Percentiles rank a stretch among this genome's conserved stretches.
These are phyloP conservation scores for Botrytis deweyae DNA, from an alignment of 2,329 filamentous ascomycete species.

Conservation along the genomic window DNA sequence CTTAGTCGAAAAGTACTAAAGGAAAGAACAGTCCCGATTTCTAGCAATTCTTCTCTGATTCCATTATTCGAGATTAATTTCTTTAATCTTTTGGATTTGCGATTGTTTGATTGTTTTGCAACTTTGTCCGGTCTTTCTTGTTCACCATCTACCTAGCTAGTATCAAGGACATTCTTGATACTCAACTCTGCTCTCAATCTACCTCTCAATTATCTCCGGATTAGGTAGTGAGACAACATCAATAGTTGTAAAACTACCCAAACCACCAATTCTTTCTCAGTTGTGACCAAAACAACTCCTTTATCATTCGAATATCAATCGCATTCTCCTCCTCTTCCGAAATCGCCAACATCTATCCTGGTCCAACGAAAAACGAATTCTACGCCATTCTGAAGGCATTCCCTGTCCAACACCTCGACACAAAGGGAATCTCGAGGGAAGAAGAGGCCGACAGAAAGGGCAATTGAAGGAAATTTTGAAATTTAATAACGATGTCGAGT, in stretches of 20 bases:
- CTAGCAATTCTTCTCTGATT: background rate
- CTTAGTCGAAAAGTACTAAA: conserved; percentile 19
- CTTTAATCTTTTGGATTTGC: background rate
- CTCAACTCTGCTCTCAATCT: background rate
- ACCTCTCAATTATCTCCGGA: background rate
- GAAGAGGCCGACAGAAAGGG: background rate
- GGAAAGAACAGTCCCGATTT: conserved; percentile 16
- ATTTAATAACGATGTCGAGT: background rate
- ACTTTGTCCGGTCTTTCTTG: background rate
- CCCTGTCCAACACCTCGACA: background rate
- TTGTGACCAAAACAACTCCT: background rate
- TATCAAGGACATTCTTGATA: background rate
- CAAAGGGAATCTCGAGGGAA: background rate
- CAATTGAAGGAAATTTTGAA: conserved; percentile 10
- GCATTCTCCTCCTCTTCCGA: background rate
- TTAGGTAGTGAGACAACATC: conserved; percentile 5
- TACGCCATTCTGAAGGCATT: background rate
- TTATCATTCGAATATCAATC: background rate
- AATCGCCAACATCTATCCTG: background rate
- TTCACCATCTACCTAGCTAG: background rate
- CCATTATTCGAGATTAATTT: background rate
- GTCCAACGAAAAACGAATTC: background rate
- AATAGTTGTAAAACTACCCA: background rate
- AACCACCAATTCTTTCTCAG: background rate
- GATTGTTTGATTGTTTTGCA: background rate